Evolutionary conservation across 108 stramenopile species (phyloP).

Genomic region (Conticribra weissflogii): DNA sequence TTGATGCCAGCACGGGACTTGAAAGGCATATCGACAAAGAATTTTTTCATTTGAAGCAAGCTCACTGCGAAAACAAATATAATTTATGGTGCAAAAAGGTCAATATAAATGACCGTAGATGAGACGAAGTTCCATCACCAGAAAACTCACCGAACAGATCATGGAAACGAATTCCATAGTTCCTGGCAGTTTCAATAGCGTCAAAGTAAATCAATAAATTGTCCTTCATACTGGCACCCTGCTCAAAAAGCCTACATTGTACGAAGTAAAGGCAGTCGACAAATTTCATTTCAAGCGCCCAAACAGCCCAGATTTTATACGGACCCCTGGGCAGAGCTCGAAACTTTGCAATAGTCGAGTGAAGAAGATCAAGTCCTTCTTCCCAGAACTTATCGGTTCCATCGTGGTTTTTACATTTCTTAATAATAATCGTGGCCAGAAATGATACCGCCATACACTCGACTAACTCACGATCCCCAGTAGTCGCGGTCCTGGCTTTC

Average conservation of each 20-base stretch:
- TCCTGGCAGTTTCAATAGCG: neutral
- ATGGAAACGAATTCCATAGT: conserved; percentile 6
- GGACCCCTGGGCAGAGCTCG: neutral
- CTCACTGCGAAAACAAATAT: neutral
- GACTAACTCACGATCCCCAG: neutral
- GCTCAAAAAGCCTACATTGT: conserved; percentile 13
- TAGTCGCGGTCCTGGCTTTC: neutral
- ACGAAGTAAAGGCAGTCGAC: conserved; percentile 19
- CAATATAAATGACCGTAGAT: too few species aligned
- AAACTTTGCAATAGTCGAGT: neutral
- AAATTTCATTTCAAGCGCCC: conserved; percentile 20
- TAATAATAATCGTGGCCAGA: conserved; percentile 16
- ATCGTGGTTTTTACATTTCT: conserved; percentile 8
- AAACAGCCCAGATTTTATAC: conserved; percentile 1
- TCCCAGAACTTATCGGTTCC: neutral
- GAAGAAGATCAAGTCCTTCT: conserved; percentile 1
- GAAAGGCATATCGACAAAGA: neutral
- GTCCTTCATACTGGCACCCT: conserved; percentile 1
- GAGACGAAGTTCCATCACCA: too few species aligned
- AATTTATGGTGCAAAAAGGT: too few species aligned
- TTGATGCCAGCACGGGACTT: neutral
- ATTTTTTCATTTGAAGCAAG: conserved; percentile 23
- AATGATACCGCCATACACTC: conserved; percentile 20
- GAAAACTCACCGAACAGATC: neutral
- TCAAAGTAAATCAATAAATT: conserved; percentile 1